Evolutionary conservation across 352 stramenopile species (phyloP).

Genomic region (Globisporangium yorkense): DNA sequence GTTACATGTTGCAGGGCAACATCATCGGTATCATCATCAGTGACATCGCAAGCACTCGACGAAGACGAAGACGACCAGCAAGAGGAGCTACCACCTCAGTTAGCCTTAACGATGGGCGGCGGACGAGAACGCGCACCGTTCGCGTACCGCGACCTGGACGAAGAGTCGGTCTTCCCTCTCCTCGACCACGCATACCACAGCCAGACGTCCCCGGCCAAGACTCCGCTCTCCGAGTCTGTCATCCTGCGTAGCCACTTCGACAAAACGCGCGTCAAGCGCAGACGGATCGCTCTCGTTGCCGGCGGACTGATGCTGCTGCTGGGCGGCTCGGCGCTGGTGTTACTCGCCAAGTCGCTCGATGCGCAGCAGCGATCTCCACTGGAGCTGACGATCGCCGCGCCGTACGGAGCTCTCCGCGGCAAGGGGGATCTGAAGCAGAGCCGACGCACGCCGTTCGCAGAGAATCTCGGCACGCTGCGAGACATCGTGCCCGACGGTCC

Average conservation of each 20-base stretch:
- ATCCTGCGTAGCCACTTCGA: conserved; percentile 15
- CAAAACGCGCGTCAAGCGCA: conserved; percentile 1
- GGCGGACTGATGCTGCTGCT: conserved; percentile 7
- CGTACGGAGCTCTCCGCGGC: conserved; percentile 11
- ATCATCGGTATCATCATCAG: no score
- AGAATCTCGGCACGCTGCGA: conserved; percentile 2
- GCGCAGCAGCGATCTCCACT: conserved; percentile 4
- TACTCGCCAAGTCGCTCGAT: conserved; percentile 2
- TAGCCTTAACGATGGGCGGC: neutral
- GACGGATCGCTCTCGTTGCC: neutral
- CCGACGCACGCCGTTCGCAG: neutral
- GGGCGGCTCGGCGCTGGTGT: neutral
- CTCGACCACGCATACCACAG: conserved; percentile 12
- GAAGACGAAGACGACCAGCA: neutral
- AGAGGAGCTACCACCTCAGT: neutral
- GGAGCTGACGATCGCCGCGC: conserved; percentile 11
- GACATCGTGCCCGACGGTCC: neutral
- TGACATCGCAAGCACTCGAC: no score
- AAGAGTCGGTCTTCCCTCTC: conserved; percentile 9
- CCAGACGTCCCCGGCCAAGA: conserved; percentile 9
- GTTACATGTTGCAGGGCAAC: no score
- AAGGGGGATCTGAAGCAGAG: conserved; percentile 9
- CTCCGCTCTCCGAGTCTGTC: conserved; percentile 8
- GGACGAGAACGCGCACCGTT: conserved; percentile 8
- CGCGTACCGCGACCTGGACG: conserved; percentile 15